These are phyloP conservation scores for Talaromyces rugulosus DNA, from an alignment of 2,329 filamentous ascomycete species.

Conservation along the genomic window DNA sequence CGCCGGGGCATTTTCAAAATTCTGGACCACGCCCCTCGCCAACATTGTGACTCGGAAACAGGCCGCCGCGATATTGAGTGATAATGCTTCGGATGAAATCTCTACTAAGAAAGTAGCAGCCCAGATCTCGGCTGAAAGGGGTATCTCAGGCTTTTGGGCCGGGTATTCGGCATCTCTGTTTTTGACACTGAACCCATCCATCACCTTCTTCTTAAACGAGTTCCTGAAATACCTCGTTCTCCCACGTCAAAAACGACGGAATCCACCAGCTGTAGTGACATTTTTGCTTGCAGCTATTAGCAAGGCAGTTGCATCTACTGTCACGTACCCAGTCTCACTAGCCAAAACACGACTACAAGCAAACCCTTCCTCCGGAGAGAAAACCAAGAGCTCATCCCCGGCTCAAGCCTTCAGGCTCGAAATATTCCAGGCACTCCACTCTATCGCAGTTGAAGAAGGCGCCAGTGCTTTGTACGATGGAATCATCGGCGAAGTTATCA, in stretches of 20 bases:
- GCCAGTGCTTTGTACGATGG: slow-evolving; percentile 68
- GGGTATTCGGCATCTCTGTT: slow-evolving; percentile 79
- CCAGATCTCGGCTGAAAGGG: slow-evolving; percentile 65
- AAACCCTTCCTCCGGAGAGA: slow-evolving; percentile 10
- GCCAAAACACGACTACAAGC: slow-evolving; percentile 78
- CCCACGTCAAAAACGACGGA: slow-evolving; percentile 47
- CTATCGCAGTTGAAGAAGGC: slow-evolving; percentile 61
- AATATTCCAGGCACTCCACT: slow-evolving; percentile 60
- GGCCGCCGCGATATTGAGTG: slow-evolving; percentile 51
- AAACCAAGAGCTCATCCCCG: background rate
- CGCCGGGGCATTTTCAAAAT: slow-evolving; percentile 69
- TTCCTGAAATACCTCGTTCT: slow-evolving; percentile 61
- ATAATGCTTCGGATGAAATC: slow-evolving; percentile 22
- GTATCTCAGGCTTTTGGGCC: slow-evolving; percentile 75
- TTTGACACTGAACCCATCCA: slow-evolving; percentile 76
- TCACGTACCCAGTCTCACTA: slow-evolving; percentile 82
- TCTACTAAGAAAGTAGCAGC: slow-evolving; percentile 56
- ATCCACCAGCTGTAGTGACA: slow-evolving; percentile 52
- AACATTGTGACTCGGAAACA: slow-evolving; percentile 82
- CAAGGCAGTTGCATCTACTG: slow-evolving; percentile 69
- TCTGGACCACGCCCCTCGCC: slow-evolving; percentile 74
- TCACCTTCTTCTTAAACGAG: slow-evolving; percentile 82
- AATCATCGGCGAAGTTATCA: slow-evolving; percentile 69
- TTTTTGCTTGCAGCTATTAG: slow-evolving; percentile 70
- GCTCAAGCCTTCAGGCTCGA: background rate